Evolutionary conservation across 768 basidiomycete genomes (phyloP), one percentile per base, ranked within the genome.

Genomic region (Obba rivulosa): DNA sequence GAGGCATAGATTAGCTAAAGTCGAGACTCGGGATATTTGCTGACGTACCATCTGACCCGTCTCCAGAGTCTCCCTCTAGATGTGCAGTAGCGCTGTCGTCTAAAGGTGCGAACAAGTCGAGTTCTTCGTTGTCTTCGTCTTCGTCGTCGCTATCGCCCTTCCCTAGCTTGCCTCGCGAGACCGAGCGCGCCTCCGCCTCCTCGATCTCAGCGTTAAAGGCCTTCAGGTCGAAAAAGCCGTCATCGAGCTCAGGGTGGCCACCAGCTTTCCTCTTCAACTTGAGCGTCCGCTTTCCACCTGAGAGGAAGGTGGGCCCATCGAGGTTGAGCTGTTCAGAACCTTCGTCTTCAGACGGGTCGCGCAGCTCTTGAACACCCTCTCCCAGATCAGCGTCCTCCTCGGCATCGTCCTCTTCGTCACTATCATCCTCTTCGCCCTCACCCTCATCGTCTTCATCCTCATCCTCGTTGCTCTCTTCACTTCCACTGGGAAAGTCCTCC

Each of bases 201-300:
- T 90, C 88, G 2, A 85, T 85, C 62, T 92, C 82, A 2, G 82
- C 76, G 58, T 98, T 96, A 73, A 99, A 99, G 17, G 80, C 74
- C 23, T 80, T 79, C 41, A 99, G 76, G 52, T 86, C 77, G 67
- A 98, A 98, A 70, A 98, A 98, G 13, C 75, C 81, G 62, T 98
- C 95, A 64, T 97, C 85, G 23, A 97, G 77, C 37, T 76, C 75
- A 4, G 75, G 66, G 48, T 74, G 69, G 3, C 60, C 60, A 8
- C 56, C 56, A 17, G 51, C 54, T 40, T 53, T 58, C 38, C 48
- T 53, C 49, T 62, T 60, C 48, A 10, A 42, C 20, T 43, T 47
- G 20, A 37, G 23, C 45, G 36, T 51, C 17, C 61, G 55, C 55
- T 61, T 60, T 62, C 48, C 46, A 5, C 43, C 51, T 41, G 49